phyloP scores from a whole-genome alignment of 1,284 basidiomycete species.

The Naganishia sp. region DNA sequence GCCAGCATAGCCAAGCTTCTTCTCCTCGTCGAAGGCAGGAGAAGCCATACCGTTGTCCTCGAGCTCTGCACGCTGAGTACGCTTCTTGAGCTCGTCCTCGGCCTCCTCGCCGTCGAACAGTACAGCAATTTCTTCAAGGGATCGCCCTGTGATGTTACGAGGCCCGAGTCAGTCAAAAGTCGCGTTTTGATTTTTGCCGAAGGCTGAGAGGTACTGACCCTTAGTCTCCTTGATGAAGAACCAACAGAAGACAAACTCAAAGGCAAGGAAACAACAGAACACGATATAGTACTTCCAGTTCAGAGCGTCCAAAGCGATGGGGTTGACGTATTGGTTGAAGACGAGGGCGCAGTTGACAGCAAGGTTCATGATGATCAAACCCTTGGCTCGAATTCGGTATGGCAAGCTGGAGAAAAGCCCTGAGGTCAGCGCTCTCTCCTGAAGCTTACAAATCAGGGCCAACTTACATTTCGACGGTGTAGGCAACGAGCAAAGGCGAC shows the following conservation, averaged over 20 bases:
- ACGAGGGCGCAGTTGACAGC: slow-evolving; percentile 47
- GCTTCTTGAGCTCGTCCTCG: slow-evolving; percentile 22
- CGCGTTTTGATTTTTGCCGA: not conserved
- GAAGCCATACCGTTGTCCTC: slow-evolving; percentile 6
- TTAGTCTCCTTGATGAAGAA: slow-evolving; percentile 44
- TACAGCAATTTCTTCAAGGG: slow-evolving; percentile 49
- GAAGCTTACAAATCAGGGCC: not conserved
- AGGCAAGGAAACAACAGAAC: slow-evolving; percentile 39
- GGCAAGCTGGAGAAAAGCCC: slow-evolving; percentile 59
- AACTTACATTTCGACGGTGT: slow-evolving; percentile 62
- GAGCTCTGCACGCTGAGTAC: slow-evolving; percentile 16
- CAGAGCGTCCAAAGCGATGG: slow-evolving; percentile 30
- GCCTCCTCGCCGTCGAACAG: slow-evolving; percentile 38
- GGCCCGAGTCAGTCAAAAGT: too few relatives aligned
- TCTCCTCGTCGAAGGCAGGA: slow-evolving; percentile 25
- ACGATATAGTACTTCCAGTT: slow-evolving; percentile 48
- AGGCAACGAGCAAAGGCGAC: slow-evolving; percentile 69
- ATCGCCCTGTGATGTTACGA: slow-evolving; percentile 34
- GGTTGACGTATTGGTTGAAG: slow-evolving; percentile 36
- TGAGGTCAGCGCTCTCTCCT: not conserved
- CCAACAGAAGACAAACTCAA: slow-evolving; percentile 53
- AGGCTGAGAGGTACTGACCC: slow-evolving; percentile 16
- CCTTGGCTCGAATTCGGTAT: slow-evolving; percentile 71
- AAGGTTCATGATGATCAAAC: slow-evolving; percentile 62
- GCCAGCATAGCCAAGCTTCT: slow-evolving; percentile 22